Evolutionary conservation across 495 filamentous ascomycete genomes (phyloP), one percentile per base, ranked within the genome.

Genomic region (Aspergillus conjunctus): DNA sequence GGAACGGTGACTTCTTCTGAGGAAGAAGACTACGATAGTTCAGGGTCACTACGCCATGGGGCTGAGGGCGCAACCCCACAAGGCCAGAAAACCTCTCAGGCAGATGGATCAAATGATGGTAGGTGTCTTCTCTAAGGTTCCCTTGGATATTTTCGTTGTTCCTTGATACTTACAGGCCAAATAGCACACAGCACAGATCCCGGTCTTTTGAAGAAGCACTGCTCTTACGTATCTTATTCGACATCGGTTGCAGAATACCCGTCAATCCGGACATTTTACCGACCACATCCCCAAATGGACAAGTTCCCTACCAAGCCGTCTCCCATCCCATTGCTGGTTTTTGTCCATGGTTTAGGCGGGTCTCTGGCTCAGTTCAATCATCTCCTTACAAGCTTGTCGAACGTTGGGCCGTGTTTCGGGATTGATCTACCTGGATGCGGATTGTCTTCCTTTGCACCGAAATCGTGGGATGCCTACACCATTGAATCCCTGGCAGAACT

Each of bases 401-500:
- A 95, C 61, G 77, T 92, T 20, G 91, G 90, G 1, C 88, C 93
- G n/a, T 96, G 91, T 66, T 83, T 98, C 15, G 90, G 90, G 6
- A 88, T 97, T 58, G 93, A 98, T 71, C 77, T 97, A 2, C 93
- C 93, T 2, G 93, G 93, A 31, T 96, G 92, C 61, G 93, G 93
- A 31, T 74, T 85, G 7, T 96, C 92, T 8, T 77, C 80, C 12
- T 93, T 92, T 73, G 79, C 77, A 26, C 88, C 87, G 3, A 85
- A 77, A 2, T 68, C 79, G 30, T 96, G 92, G 91, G 79, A 85
- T 48, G 89, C 92, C 21, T 98, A 97, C 68, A 87, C 83, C 0
- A 86, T 87, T 8, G 85, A 91, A 46, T 87, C 88, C 12, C 75
- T 98, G 31, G 87, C 84, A 12, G 87, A 91, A 62, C 76, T 98